Percentiles rank a stretch among this genome's conserved stretches.
Conservation (phyloP, 1,284 basidiomycete species). For the Caloboletus firmus region DNA sequence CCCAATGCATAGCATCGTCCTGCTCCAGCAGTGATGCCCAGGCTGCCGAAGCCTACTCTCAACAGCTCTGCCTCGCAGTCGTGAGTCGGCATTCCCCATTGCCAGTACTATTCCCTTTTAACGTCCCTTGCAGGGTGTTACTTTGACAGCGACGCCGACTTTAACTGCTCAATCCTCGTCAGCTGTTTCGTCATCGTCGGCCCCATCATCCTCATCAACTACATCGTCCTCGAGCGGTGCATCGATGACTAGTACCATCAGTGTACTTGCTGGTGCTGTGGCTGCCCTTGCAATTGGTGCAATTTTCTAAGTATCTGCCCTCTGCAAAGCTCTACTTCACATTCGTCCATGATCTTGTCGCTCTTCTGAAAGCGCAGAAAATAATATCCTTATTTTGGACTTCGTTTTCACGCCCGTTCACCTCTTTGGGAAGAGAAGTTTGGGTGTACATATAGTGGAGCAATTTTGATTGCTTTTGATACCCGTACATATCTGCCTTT, state of each 20-base stretch:
- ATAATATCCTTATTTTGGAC: not conserved
- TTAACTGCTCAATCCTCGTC: no score
- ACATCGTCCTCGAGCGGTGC: constrained; percentile 11
- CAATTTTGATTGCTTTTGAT: not conserved
- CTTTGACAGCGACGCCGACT: constrained; percentile 34
- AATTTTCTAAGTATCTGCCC: constrained; percentile 8
- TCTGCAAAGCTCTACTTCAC: not conserved
- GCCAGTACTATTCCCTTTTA: not conserved
- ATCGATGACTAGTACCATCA: constrained; percentile 9
- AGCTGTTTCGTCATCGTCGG: not conserved
- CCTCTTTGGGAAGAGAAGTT: not conserved
- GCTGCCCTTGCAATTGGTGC: constrained; percentile 21
- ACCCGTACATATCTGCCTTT: not conserved
- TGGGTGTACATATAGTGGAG: not conserved
- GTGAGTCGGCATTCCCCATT: constrained; percentile 38
- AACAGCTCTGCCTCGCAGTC: constrained; percentile 47
- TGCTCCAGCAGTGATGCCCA: constrained; percentile 50
- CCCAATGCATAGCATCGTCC: constrained; percentile 44
- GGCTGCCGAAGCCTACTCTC: constrained; percentile 46
- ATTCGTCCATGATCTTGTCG: not conserved
- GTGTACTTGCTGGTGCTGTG: constrained; percentile 18
- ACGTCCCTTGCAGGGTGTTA: constrained; percentile 46
- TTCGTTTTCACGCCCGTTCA: not conserved
- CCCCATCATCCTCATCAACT: not conserved
- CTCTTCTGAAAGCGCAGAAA: not conserved